Evolutionary conservation across 2,329 filamentous ascomycete genomes (phyloP), one percentile per base, ranked within the genome.

Genomic region (Pseudogymnoascus sp.): DNA sequence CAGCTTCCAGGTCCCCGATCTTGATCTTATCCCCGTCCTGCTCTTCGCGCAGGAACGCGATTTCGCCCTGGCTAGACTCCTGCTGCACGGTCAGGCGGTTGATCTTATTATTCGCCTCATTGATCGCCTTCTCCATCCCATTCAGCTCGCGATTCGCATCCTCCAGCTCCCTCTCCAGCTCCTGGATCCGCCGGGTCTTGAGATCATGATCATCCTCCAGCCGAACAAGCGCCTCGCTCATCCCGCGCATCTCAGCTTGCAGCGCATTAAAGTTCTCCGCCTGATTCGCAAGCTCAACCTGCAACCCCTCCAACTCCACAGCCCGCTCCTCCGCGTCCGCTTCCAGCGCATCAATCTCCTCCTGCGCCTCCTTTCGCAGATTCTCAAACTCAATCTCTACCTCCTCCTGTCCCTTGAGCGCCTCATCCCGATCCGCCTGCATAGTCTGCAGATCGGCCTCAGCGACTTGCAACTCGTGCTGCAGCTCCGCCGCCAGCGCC

Each of bases 11-110:
- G 72, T 98, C 92, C 39, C 93, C 92, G 71, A 99, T 98, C 77
- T 92, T 93, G 74, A 99, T 96, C 82, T 99, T 99, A 79, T 99
- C 95, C 16, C 85, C 86, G 76, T 99, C 95, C 76, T 99, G 95
- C 78, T 99, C 95, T 74, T 99, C 95, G 1, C 95, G 88, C 61
- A 99, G 77, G 82, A 99, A 99, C 1, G 90, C 88, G 76, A 98
- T 96, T 75, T 99, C 95, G 65, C 89, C 89, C 71, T 97, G 93
- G 64, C 90, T 89, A 4, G 91, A 96, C 76, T 99, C 95, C 68
- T 93, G 89, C 73, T 98, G 93, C 34, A 99, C 91, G 3, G 90
- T 88, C 2, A 98, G 82, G 62, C 93, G 86, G 71, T 96, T 90
- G 60, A 90, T 88, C 80, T 98, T 98, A 70, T 89, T 86, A 72